A percentile compares a stretch with the other conserved stretches of the same genome.
phyloP scores from a whole-genome alignment of 805 yeast genomes.

The Nakazawaea anatomiae region DNA sequence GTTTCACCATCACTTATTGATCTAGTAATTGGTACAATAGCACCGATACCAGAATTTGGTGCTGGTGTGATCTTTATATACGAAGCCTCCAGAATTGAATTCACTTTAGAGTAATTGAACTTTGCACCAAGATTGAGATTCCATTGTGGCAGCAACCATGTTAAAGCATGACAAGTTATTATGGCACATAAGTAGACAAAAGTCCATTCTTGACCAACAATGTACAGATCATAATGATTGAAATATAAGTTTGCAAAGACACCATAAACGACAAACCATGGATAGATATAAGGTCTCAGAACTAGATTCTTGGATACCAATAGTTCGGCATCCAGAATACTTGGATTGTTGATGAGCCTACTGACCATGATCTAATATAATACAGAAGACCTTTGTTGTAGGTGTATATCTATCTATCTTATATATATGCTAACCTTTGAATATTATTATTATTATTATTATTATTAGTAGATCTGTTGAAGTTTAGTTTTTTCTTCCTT shows the following conservation, averaged over 20 bases:
- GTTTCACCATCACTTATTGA: constrained; percentile 48
- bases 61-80: constrained; percentile 75
- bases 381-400: neutral
- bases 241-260: constrained; percentile 58
- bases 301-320: constrained; percentile 59
- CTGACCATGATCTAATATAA: constrained; percentile 6
- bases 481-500: too few species aligned
- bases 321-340: constrained; percentile 66
- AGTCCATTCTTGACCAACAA: constrained; percentile 94
- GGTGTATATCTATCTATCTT: too few species aligned
- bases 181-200: constrained; percentile 77
- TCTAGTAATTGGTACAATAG: constrained; percentile 60
- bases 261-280: constrained; percentile 77
- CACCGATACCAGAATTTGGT: constrained; percentile 82
- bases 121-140: constrained; percentile 60
- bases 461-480: too few species aligned
- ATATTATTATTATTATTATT: too few species aligned
- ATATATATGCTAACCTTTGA: too few species aligned
- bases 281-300: constrained; percentile 74
- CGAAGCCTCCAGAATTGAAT: constrained; percentile 54
- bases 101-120: constrained; percentile 61
- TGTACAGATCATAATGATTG: constrained; percentile 69
- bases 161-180: constrained; percentile 63
- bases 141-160: constrained; percentile 95
- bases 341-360: constrained; percentile 58